phyloP scores from a whole-genome alignment of 2,329 filamentous ascomycete species.

The Coleophoma crateriformis region DNA sequence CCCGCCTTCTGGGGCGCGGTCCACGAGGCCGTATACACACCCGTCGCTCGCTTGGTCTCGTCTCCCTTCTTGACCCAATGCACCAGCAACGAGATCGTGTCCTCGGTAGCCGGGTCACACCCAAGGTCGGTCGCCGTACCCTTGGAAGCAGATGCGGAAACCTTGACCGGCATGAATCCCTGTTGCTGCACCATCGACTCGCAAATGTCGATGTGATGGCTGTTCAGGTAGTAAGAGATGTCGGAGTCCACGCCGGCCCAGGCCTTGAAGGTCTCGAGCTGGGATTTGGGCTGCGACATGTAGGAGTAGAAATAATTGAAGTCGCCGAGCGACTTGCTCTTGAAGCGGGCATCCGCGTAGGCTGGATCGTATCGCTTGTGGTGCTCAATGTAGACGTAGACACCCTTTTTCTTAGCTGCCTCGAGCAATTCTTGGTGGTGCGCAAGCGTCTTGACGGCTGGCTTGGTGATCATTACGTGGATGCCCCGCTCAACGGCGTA shows the following conservation, averaged over 20 bases:
- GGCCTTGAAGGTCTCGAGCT: slow-evolving; percentile 89
- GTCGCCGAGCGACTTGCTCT: slow-evolving; percentile 73
- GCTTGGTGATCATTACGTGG: slow-evolving; percentile 92
- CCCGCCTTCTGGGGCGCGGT: slow-evolving; percentile 88
- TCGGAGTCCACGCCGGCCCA: slow-evolving; percentile 91
- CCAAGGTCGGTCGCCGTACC: slow-evolving; percentile 76
- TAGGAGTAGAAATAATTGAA: slow-evolving; percentile 99
- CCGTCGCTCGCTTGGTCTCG: slow-evolving; percentile 68
- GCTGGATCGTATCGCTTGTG: slow-evolving; percentile 95
- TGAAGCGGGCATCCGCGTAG: slow-evolving; percentile 80
- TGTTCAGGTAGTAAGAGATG: slow-evolving; percentile 95
- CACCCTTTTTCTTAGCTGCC: slow-evolving; percentile 65
- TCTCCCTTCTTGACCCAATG: slow-evolving; percentile 77
- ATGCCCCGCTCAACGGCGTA: slow-evolving; percentile 86
- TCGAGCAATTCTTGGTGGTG: slow-evolving; percentile 75
- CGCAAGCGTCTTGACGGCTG: slow-evolving; percentile 76
- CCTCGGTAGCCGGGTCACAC: slow-evolving; percentile 77
- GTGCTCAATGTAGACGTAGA: slow-evolving; percentile 92
- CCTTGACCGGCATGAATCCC: slow-evolving; percentile 71
- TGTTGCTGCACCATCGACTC: slow-evolving; percentile 78
- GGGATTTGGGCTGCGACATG: slow-evolving; percentile 89
- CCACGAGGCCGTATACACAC: slow-evolving; percentile 91
- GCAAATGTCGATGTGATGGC: slow-evolving; percentile 87
- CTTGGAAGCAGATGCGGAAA: slow-evolving; percentile 71
- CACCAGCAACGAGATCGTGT: slow-evolving; percentile 86